These are phyloP conservation scores for Talaromyces sp. DNA, from an alignment of 2,329 filamentous ascomycete species.

Conservation along the genomic window DNA sequence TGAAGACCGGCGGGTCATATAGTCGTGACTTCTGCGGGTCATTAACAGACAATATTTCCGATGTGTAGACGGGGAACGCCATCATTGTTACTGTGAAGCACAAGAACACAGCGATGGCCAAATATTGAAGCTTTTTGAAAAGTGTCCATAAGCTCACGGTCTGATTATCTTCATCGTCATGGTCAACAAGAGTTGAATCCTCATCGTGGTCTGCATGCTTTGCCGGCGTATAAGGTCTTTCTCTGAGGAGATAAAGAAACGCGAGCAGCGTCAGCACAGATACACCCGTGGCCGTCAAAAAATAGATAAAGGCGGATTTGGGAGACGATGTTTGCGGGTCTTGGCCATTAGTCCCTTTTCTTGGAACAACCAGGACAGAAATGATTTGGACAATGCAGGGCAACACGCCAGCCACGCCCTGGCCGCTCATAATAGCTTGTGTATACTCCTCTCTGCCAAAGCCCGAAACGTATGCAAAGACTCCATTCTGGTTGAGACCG, in stretches of 20 bases:
- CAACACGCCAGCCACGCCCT: constrained; percentile 87
- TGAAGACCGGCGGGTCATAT: constrained; percentile 71
- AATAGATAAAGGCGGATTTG: constrained; percentile 84
- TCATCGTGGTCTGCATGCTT: constrained; percentile 19
- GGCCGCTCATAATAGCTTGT: constrained; percentile 93
- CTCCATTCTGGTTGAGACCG: constrained; percentile 87
- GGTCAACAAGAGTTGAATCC: constrained; percentile 10
- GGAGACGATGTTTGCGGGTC: constrained; percentile 54
- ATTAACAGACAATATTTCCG: constrained; percentile 61
- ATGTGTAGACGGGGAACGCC: constrained; percentile 92
- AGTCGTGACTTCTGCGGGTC: constrained; percentile 56
- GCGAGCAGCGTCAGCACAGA: constrained; percentile 70
- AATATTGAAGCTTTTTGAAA: constrained; percentile 76
- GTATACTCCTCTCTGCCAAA: constrained; percentile 89
- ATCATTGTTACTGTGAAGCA: constrained; percentile 89
- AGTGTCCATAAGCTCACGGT: constrained; percentile 65
- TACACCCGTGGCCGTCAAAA: constrained; percentile 80
- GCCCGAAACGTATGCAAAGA: constrained; percentile 86
- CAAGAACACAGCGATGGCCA: constrained; percentile 74
- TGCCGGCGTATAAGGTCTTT: constrained; percentile 30
- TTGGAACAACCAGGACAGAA: constrained; percentile 70
- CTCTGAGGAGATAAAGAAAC: constrained; percentile 72
- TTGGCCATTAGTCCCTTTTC: constrained; percentile 40
- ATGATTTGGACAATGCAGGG: constrained; percentile 85
- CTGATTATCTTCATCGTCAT: constrained; percentile 36